Evolutionary conservation across 768 basidiomycete genomes (phyloP), one percentile per base, ranked within the genome.

Genomic region (Neoboletus subvelutipes): DNA sequence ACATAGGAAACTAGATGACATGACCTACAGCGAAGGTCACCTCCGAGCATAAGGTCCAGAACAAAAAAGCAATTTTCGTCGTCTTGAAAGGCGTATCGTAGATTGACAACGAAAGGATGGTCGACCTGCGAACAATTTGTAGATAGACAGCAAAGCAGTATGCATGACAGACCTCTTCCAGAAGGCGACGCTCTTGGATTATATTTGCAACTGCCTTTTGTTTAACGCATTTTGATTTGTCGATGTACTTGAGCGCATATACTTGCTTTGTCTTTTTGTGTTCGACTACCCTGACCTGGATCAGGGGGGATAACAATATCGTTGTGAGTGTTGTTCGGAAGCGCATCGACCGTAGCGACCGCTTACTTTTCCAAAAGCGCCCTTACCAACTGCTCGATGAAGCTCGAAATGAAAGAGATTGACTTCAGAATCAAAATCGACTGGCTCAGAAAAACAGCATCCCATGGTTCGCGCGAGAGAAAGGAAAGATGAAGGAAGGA

Each of bases 41-140:
- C 95, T 31, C 95, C 95, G 1, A 97, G 78, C 94, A 97, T 97
- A 47, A 98, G 82, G 72, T 98, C 96, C 55, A 98, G 77, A 8
- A 98, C 94, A 75, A 98, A 97, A 80, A 98, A 98, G 67, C 96
- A 96, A 71, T 97, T 96, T 62, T 91, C 87, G 64, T 97, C 95
- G 68, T 98, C 95, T 71, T 98, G 95, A 72, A 98, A 98, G 6
- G 95, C 95, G 69, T 95, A 97, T 37, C 92, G 87, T 63, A 96
- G 71, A 72, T 95, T 95, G 58, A 92, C 90, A 45, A 95, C 76
- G 69, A 92, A 95, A 22, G 92, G 85, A 67, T 94, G 91, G 71
- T 94, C 90, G 61, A 97, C 86, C 89, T 92, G 63, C 31, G 37
- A 33, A 42, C 3, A 10, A 40, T 9, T 31, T 17, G 36, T 57